Base-by-base conservation (phyloP, 768 basidiomycete species). In the Termitomyces sp. region DNA sequence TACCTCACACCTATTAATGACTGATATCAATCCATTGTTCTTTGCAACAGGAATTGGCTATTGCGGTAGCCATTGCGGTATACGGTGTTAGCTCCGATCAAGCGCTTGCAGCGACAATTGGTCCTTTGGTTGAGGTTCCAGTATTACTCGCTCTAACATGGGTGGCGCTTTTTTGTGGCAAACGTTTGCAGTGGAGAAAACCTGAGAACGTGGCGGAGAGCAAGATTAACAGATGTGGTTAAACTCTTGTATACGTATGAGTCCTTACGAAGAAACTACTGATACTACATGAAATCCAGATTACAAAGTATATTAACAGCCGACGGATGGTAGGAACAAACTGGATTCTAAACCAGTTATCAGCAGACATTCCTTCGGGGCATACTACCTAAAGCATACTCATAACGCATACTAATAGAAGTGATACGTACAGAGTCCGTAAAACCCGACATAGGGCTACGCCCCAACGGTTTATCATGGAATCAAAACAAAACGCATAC, bases 1-100 rank as follows among this genome's bases (percentile, higher is more conserved):
- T 28, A 35, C 36, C 24, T 18, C 13, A 36, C 15, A 49, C 13
- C 32, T 51, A 13, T 55, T 40, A 1, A 53, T 50, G 38, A 3
- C 51, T 33, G 7, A 57, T 48, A 24, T 53, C 48, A 44, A 24
- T 38, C n/a, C 36, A 15, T 52, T n/a, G 56, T 24, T 35, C 1
- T 39, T 2, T n/a, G 3, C 12, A 42, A n/a, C 68, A 89, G 82
- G 91, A 94, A 75, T 80, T 94, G 0, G 91, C 92, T 0, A 94
- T 94, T 57, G 92, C 93, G 0, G 87, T 94, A 0, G 81, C 87
- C 3, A 88, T 92, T 45, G 87, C 90, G 0, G 84, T 88, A 0
- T 94, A 87, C 71, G 92, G 93, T 3, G 84, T 89, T 6, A 80
- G 85, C 6, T 91, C 90, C 0, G 85, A 89, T 58, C 87, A 94